phyloP scores from a whole-genome alignment of 140 eudicot genomes.

The Senecio squalidus region DNA sequence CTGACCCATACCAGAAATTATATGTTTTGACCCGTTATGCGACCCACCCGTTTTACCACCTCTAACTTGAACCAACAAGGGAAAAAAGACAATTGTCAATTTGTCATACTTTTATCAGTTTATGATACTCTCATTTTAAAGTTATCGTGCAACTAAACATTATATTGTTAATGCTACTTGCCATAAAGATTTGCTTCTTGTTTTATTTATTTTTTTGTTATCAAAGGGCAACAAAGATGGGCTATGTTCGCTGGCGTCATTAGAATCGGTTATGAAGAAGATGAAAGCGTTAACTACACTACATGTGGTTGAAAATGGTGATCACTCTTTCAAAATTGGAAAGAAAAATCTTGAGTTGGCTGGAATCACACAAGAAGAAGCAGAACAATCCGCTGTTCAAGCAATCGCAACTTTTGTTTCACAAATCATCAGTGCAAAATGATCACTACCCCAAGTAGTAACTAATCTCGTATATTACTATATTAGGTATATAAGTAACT shows the following conservation, averaged over 20 bases:
- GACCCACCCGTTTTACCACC: not conserved
- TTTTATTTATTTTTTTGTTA: constrained; percentile 3
- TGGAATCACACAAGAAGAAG: constrained; percentile 60
- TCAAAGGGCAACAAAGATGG: constrained; percentile 83
- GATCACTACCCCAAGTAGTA: constrained; percentile 1
- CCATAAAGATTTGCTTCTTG: not conserved
- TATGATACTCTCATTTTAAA: not conserved
- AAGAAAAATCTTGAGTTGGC: constrained; percentile 60
- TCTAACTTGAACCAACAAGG: no score
- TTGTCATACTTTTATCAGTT: no score
- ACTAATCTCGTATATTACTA: constrained; percentile 1
- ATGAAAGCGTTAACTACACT: constrained; percentile 41
- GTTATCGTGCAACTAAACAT: not conserved
- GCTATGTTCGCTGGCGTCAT: constrained; percentile 50
- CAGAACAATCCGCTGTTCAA: constrained; percentile 54
- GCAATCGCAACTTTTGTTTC: constrained; percentile 66
- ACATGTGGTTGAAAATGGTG: constrained; percentile 81
- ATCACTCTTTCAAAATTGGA: constrained; percentile 74
- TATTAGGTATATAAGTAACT: not conserved
- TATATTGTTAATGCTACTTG: not conserved
- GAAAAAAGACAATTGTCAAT: no score
- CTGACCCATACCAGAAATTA: not conserved
- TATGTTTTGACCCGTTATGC: not conserved
- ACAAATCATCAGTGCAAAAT: constrained; percentile 18
- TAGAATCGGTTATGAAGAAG: constrained; percentile 58